Conservation (phyloP, 2,329 filamentous ascomycete species). For the Aspergillus pseudoviridinutans region DNA sequence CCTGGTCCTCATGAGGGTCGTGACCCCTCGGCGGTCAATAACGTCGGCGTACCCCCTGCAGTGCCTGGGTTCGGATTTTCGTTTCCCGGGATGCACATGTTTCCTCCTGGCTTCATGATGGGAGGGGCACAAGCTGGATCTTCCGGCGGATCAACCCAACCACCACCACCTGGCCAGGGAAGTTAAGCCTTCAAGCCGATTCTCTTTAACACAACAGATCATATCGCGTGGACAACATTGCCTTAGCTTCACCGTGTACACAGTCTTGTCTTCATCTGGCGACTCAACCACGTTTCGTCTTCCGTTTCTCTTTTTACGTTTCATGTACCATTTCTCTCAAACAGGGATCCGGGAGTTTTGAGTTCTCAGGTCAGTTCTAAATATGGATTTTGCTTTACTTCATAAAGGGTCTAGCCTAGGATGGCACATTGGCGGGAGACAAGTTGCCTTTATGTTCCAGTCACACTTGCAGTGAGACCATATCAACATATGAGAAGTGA, state of each 20-base stretch:
- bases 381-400: neutral
- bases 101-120: constrained; percentile 47
- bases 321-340: neutral
- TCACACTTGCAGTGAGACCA: neutral
- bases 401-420: neutral
- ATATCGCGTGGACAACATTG: neutral
- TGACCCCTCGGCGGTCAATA: constrained; percentile 36
- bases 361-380: neutral
- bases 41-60: constrained; percentile 50
- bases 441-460: neutral
- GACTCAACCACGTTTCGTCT: neutral
- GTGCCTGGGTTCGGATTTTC: constrained; percentile 55
- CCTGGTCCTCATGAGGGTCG: constrained; percentile 30
- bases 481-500: neutral
- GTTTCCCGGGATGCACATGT: constrained; percentile 47
- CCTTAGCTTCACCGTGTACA: constrained; percentile 3
- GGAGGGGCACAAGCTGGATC: constrained; percentile 32
- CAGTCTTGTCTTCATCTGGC: constrained; percentile 17
- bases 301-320: neutral
- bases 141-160: constrained; percentile 27
- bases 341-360: neutral
- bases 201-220: neutral
- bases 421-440: neutral
- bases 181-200: constrained; percentile 11
- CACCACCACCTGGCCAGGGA: constrained; percentile 38